Conservation (phyloP, 2,329 filamentous ascomycete genomes). For the Aspergillus proliferans region DNA sequence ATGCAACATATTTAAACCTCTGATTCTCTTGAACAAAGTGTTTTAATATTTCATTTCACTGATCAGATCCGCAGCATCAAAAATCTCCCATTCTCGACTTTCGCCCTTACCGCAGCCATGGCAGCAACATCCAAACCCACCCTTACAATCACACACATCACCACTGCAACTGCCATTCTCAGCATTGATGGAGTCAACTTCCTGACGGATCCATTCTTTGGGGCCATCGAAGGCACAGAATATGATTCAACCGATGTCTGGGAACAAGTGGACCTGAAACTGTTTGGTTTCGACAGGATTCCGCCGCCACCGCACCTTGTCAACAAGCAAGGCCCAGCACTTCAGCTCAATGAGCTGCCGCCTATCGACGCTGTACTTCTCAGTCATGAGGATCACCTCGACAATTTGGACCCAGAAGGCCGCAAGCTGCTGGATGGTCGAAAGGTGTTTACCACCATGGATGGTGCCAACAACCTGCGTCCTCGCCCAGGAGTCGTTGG, state of each 20-base stretch:
- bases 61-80: too few relatives aligned
- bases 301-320: background rate
- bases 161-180: background rate
- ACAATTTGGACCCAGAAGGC: conserved; percentile 43
- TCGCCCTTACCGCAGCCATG: too few relatives aligned
- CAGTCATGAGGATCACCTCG: conserved; percentile 44
- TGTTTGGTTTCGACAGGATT: too few relatives aligned
- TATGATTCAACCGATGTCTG: too few relatives aligned
- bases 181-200: background rate
- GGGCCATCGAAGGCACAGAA: background rate
- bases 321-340: conserved; percentile 28
- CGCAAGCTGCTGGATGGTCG: conserved; percentile 41
- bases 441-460: conserved; percentile 38
- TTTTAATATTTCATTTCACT: too few relatives aligned
- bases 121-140: too few relatives aligned
- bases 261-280: too few relatives aligned
- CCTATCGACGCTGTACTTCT: conserved; percentile 42
- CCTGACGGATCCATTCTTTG: conserved; percentile 1
- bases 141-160: background rate
- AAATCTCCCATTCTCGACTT: too few relatives aligned
- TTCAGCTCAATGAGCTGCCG: conserved; percentile 33
- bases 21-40: too few relatives aligned
- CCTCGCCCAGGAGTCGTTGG: conserved; percentile 36
- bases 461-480: conserved; percentile 37
- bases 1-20: too few relatives aligned